Evolutionary conservation across 257 asterid species (phyloP), one percentile per base, ranked within the genome.

Genomic region (Capsicum chinense): DNA sequence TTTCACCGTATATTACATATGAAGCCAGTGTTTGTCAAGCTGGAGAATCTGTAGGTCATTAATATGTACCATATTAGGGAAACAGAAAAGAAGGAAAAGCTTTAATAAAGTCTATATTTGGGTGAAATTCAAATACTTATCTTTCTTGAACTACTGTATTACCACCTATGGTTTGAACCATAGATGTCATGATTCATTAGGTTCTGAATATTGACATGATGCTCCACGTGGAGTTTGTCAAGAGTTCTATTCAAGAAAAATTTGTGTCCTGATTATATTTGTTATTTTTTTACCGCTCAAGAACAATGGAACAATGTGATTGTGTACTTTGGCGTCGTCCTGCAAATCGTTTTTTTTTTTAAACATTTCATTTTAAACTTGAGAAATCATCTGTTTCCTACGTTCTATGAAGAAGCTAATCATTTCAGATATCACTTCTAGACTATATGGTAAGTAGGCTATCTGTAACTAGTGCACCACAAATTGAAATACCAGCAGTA

Each of bases 111-210:
- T 74, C 7, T 19, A 35, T 12, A 50, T 21, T 21, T 8, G 0
- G 47, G 39, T 74, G 60, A 14, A 74, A 48, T 50, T 74, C 15
- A 67, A 6, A 6, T 74, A 74, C 80, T 50, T 74, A 19, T 74
- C 60, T 50, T 3, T 74, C 60, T 48, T 12, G 44, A 74, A 74
- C 13, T 19, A 9, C 50, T 56, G 13, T 3, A 6, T 66, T 66
- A 74, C 42, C 42, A 19, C 13, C 4, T 44, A 19, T 50, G 60
- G 6, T 48, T 3, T 73, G 60, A 74, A 6, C 19, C 2, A 74
- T 50, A 14, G 35, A 3, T 74, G 60, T 48, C 59, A 73, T 21
- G 59, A 3, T 39, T 50, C 12, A 0, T 21, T 21, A 21, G 62
- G 13, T 21, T 52, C 33, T 21, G 6, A 52, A 13, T 26, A 21